phyloP scores from a whole-genome alignment of 2,329 filamentous ascomycete species.

The Westerdykella ornata region DNA sequence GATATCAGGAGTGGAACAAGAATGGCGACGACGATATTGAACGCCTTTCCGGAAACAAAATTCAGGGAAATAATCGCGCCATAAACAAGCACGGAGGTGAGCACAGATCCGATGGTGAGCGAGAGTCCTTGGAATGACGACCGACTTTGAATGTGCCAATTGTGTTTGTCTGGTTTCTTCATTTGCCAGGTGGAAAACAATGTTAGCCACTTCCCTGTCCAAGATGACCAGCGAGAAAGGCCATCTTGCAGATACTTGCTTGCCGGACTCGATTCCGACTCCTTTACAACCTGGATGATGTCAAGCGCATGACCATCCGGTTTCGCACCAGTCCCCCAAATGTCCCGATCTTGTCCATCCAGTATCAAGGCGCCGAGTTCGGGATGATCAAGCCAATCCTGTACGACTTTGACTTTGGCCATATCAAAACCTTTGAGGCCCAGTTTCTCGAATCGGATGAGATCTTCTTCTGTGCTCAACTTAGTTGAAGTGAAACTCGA shows the following conservation, averaged over 20 bases:
- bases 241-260: constrained; percentile 1
- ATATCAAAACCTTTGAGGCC: constrained; percentile 1
- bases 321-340: constrained; percentile 3
- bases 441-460: constrained; percentile 6
- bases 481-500: neutral
- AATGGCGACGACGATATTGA: neutral
- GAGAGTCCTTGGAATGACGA: neutral
- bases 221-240: neutral
- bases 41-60: neutral
- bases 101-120: constrained; percentile 1
- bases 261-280: neutral
- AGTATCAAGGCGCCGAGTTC: neutral
- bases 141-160: neutral
- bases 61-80: constrained; percentile 3
- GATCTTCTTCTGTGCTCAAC: constrained; percentile 3
- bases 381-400: constrained; percentile 1
- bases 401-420: constrained; percentile 2
- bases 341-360: neutral
- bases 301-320: neutral
- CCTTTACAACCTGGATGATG: constrained; percentile 7
- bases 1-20: neutral
- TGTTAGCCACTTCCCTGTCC: neutral
- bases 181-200: neutral
- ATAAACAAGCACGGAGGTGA: constrained; percentile 2
- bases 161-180: constrained; percentile 1